Conservation (phyloP, 495 filamentous ascomycete species). For the Neohortaea acidophila region DNA sequence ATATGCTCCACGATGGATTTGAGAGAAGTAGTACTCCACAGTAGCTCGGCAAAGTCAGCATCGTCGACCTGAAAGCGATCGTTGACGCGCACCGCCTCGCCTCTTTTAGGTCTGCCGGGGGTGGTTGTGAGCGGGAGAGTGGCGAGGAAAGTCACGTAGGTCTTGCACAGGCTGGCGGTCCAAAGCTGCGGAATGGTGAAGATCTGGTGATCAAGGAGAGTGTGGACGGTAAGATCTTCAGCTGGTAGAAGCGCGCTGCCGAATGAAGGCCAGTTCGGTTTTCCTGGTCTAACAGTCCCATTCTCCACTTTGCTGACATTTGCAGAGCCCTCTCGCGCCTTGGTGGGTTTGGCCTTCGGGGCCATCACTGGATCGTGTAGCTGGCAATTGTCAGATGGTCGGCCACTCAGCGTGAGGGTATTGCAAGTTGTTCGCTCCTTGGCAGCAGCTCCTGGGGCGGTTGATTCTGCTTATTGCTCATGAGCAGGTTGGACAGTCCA, state of each 20-base stretch:
- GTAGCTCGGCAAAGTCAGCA: slow-evolving; percentile 49
- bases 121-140: slow-evolving; percentile 64
- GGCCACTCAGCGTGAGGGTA: no score
- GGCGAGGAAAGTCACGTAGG: slow-evolving; percentile 64
- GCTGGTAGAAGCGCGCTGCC: slow-evolving; percentile 56
- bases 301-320: neutral
- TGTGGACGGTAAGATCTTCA: slow-evolving; percentile 43
- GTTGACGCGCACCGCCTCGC: slow-evolving; percentile 75
- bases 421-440: no score
- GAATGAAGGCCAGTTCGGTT: slow-evolving; percentile 64
- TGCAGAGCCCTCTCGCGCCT: neutral
- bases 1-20: slow-evolving; percentile 24
- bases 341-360: slow-evolving; percentile 13
- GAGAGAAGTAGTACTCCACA: slow-evolving; percentile 36
- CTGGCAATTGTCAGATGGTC: no score
- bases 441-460: no score
- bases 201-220: slow-evolving; percentile 52
- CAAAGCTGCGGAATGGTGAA: slow-evolving; percentile 64
- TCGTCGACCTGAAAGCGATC: slow-evolving; percentile 82
- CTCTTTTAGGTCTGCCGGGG: slow-evolving; percentile 67
- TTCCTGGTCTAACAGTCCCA: slow-evolving; percentile 1
- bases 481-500: no score
- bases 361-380: no score
- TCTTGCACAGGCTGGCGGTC: slow-evolving; percentile 63
- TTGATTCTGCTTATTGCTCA: no score